phyloP scores from a whole-genome alignment of 306 rosid genomes.

The Cucumis cinereus region DNA sequence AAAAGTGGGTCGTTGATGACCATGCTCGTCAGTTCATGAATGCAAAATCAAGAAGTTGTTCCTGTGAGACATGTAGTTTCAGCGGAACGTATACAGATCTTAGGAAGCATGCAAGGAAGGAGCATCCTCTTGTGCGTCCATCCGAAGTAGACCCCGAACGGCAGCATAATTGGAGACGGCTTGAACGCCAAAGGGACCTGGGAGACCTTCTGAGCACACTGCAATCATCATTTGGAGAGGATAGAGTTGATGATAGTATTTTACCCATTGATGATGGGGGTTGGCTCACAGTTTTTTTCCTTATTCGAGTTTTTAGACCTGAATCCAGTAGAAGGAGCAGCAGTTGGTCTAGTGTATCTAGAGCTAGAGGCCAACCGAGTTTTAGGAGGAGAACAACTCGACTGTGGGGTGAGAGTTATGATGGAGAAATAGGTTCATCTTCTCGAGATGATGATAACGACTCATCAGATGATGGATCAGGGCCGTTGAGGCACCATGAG shows the following conservation, averaged over 20 bases:
- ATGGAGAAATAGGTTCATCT: conserved; percentile 68
- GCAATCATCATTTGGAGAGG: conserved; percentile 75
- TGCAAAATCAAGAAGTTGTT: conserved; percentile 75
- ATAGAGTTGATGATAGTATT: conserved; percentile 51
- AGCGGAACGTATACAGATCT: conserved; percentile 76
- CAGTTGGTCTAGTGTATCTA: conserved; percentile 56
- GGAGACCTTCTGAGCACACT: conserved; percentile 89
- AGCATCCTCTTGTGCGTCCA: conserved; percentile 82
- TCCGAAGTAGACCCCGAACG: conserved; percentile 86
- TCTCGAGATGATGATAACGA: conserved; percentile 66
- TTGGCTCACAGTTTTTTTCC: conserved; percentile 74
- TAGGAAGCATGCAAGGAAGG: conserved; percentile 89
- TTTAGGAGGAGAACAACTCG: conserved; percentile 63
- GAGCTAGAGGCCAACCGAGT: conserved; percentile 64
- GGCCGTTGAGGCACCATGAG: conserved; percentile 40
- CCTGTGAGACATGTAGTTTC: conserved; percentile 73
- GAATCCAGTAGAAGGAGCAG: conserved; percentile 34
- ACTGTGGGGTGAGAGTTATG: conserved; percentile 77
- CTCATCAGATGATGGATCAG: conserved; percentile 74
- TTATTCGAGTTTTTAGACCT: conserved; percentile 69
- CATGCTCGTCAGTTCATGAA: conserved; percentile 89
- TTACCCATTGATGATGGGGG: conserved; percentile 71
- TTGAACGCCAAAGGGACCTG: conserved; percentile 93
- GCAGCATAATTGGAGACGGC: conserved; percentile 78
- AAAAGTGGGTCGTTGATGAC: conserved; percentile 72